Evolutionary conservation across 192 early-diverging fungal species (phyloP), one percentile per base, ranked within the genome.

Genomic region (Phlyctochytrium arcticum): DNA sequence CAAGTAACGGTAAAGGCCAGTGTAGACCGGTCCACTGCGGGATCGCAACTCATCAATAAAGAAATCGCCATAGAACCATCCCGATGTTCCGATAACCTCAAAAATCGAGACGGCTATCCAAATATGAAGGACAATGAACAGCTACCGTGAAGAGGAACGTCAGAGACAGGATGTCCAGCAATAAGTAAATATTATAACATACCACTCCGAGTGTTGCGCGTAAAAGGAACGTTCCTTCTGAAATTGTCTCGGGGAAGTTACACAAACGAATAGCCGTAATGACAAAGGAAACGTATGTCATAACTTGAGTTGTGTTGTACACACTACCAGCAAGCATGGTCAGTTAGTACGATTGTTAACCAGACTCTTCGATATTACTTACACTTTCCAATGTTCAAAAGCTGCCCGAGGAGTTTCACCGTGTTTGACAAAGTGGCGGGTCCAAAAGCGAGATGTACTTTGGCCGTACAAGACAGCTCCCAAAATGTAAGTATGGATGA

Each of bases 31-130:
- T 19, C 67, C 62, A 51, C 47, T 58, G 35, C 55, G 54, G 48
- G 29, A 32, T 30, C 53, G 34, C 5, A 75, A 64, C 35, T 88
- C 86, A 70, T 92, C 92, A 53, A 95, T 84, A 78, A 98, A 95
- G 65, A 96, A 96, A 67, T 97, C 96, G 47, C 92, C 94, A 70
- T 97, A 96, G 77, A 98, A 98, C 94, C 94, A 98, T 3, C 95
- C 96, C 78, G 92, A 92, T 64, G 95, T 91, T 48, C 96, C 94
- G 55, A 96, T 80, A 5, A 88, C 92, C 71, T 96, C 90, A 78
- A 92, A 93, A 42, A 95, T 89, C 6, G 92, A 92, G 26, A 88
- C 75, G 7, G 96, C 88, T 32, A 91, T 93, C 91, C 93, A 96
- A 37, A 92, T 74, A 62, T 98, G 96, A 48, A 98, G 78, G 5